These are phyloP conservation scores for Metarhizium brunneum DNA, from an alignment of 2,329 filamentous ascomycete species.

Conservation along the genomic window DNA sequence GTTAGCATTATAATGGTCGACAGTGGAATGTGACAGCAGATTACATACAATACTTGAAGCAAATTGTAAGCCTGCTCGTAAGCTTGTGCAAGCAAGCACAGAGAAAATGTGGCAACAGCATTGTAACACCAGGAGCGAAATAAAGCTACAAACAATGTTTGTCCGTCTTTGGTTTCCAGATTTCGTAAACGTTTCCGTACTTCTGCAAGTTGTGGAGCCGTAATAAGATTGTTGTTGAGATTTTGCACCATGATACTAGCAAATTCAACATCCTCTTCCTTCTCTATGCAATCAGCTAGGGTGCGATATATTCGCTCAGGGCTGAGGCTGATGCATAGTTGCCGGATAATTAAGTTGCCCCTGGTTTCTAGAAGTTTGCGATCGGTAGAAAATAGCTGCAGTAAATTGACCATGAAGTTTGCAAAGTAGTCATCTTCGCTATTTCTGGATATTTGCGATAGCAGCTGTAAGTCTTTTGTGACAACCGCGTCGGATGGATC, in stretches of 20 bases:
- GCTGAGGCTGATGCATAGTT: conserved; percentile 85
- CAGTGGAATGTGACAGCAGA: background rate
- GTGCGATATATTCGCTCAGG: conserved; percentile 94
- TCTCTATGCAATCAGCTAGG: conserved; percentile 91
- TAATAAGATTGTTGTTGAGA: conserved; percentile 97
- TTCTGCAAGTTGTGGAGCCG: conserved; percentile 86
- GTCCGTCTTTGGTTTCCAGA: conserved; percentile 86
- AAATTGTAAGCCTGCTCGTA: conserved; percentile 98
- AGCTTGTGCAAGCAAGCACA: conserved; percentile 90
- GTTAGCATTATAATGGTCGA: conserved; percentile 4
- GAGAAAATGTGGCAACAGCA: conserved; percentile 90
- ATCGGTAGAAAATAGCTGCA: conserved; percentile 94
- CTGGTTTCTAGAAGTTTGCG: conserved; percentile 81
- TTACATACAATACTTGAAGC: conserved; percentile 78
- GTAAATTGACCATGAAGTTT: conserved; percentile 93
- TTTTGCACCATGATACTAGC: conserved; percentile 99
- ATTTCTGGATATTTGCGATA: conserved; percentile 93
- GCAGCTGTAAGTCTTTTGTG: conserved; percentile 81
- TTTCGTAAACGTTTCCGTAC: conserved; percentile 84
- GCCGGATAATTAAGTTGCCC: conserved; percentile 92
- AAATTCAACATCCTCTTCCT: conserved; percentile 96
- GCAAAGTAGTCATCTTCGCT: conserved; percentile 97
- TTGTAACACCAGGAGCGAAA: conserved; percentile 99
- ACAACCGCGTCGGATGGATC: conserved; percentile 94
- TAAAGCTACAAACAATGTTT: conserved; percentile 87